A percentile compares a stretch with the other conserved stretches of the same genome.
These are phyloP conservation scores for Plenodomus tracheiphilus DNA, from an alignment of 2,329 filamentous ascomycete species.

Conservation along the genomic window DNA sequence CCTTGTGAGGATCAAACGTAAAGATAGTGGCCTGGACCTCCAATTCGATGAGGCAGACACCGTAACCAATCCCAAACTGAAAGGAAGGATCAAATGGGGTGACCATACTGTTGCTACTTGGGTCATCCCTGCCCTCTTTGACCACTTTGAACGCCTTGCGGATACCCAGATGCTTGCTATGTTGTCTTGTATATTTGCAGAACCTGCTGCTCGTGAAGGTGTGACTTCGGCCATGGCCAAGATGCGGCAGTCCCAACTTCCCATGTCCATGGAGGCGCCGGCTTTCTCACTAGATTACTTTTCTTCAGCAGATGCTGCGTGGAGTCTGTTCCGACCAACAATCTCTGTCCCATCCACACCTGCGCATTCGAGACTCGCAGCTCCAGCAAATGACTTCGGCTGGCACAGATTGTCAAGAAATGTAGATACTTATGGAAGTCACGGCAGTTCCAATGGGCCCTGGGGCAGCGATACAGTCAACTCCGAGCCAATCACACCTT, in stretches of 20 bases:
- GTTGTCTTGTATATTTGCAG: conserved; percentile 62
- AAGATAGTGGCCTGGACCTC: conserved; percentile 54
- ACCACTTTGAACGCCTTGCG: conserved; percentile 62
- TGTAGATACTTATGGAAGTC: conserved; percentile 51
- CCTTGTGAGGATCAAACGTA: conserved; percentile 55
- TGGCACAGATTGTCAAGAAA: conserved; percentile 36
- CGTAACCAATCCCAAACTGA: conserved; percentile 46
- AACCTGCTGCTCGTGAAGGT: conserved; percentile 49
- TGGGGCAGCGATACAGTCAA: conserved; percentile 48
- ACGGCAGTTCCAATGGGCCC: conserved; percentile 55
- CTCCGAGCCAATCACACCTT: conserved; percentile 54
- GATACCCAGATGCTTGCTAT: conserved; percentile 69
- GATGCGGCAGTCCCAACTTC: conserved; percentile 39
- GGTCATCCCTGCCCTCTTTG: conserved; percentile 61
- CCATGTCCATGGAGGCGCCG: conserved; percentile 49
- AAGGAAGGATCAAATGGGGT: conserved; percentile 58
- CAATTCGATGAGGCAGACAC: conserved; percentile 49
- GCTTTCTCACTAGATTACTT: conserved; percentile 54
- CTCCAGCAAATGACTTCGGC: conserved; percentile 34
- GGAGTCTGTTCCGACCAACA: conserved; percentile 48
- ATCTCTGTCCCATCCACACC: conserved; percentile 40
- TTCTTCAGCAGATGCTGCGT: conserved; percentile 47
- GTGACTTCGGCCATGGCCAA: conserved; percentile 45
- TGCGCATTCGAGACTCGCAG: conserved; percentile 35
- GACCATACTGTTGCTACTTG: conserved; percentile 61